Conservation (phyloP, 139 green algal species). For the Diplosphaera chodatii region DNA sequence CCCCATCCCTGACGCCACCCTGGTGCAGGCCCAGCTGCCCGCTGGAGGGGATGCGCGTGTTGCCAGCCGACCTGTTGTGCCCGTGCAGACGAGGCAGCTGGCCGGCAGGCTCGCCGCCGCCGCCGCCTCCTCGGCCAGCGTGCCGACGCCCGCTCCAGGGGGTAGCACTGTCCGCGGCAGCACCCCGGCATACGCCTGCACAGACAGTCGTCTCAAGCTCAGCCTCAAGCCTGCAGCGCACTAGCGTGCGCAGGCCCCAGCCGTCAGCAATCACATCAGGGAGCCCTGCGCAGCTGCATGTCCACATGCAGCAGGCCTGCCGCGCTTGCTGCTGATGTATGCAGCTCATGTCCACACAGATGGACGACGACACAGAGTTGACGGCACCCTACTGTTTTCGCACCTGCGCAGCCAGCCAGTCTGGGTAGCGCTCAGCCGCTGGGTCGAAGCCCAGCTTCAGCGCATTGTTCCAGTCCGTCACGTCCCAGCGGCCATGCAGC, state of each 20-base stretch:
- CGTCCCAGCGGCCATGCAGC: slow-evolving; percentile 44
- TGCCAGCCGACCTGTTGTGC: slow-evolving; percentile 47
- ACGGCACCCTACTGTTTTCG: no score
- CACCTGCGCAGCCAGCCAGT: slow-evolving; percentile 68
- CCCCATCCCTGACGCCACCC: no score
- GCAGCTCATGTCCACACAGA: no score
- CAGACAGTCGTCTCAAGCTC: background rate
- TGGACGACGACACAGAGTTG: no score
- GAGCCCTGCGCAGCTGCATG: no score
- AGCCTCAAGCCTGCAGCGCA: background rate
- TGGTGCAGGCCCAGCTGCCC: no score
- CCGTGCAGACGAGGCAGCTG: slow-evolving; percentile 42
- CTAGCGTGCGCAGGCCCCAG: no score
- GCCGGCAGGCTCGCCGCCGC: slow-evolving; percentile 32
- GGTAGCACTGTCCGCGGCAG: slow-evolving; percentile 61
- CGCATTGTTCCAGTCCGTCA: slow-evolving; percentile 90
- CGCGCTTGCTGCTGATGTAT: no score
- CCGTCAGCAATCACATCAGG: no score
- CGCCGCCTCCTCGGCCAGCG: slow-evolving; percentile 33
- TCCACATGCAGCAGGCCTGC: no score
- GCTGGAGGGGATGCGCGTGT: no score
- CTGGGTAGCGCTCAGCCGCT: slow-evolving; percentile 56
- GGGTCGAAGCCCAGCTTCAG: slow-evolving; percentile 92
- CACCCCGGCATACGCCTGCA: slow-evolving; percentile 38
- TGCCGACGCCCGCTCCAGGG: slow-evolving; percentile 53